Evolutionary conservation across 164 flowering plant genomes (phyloP).

Genomic region (Hamamelis virginiana): DNA sequence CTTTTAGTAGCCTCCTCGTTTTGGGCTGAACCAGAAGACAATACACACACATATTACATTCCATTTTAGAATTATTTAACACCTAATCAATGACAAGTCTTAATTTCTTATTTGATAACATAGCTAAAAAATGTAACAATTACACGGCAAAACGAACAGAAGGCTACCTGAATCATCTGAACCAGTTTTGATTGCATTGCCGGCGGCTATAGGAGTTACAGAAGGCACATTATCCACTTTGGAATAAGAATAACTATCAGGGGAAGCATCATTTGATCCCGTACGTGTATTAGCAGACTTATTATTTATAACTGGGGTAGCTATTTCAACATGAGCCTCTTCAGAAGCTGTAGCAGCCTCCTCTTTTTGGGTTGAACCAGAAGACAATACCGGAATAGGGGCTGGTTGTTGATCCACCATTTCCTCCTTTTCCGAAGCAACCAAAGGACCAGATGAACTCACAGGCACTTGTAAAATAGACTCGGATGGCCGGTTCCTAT

Average conservation of each 20-base stretch:
- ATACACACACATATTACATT: too few species aligned
- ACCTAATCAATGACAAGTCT: too few species aligned
- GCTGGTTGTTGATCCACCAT: background rate
- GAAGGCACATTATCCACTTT: background rate
- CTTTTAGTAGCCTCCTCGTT: too few species aligned
- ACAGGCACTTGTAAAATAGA: slow-evolving; percentile 6
- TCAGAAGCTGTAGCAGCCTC: background rate
- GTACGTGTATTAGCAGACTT: background rate
- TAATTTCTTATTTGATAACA: too few species aligned
- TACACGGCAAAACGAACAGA: background rate
- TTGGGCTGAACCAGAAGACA: too few species aligned
- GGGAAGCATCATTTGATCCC: slow-evolving; percentile 1
- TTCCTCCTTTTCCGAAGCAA: slow-evolving; percentile 11
- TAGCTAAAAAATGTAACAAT: too few species aligned
- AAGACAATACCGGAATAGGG: slow-evolving; percentile 5
- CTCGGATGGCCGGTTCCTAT: slow-evolving; percentile 11
- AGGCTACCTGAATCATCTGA: slow-evolving; percentile 25
- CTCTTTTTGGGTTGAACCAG: background rate
- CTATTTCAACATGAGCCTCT: background rate
- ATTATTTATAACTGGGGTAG: background rate
- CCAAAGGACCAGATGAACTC: background rate
- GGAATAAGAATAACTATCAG: slow-evolving; percentile 1
- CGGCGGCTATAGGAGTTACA: slow-evolving; percentile 1
- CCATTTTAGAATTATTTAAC: background rate
- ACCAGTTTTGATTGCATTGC: slow-evolving; percentile 8